These are phyloP conservation scores for Ophiosphaerella korrae DNA, from an alignment of 2,329 filamentous ascomycete genomes.

Conservation along the genomic window DNA sequence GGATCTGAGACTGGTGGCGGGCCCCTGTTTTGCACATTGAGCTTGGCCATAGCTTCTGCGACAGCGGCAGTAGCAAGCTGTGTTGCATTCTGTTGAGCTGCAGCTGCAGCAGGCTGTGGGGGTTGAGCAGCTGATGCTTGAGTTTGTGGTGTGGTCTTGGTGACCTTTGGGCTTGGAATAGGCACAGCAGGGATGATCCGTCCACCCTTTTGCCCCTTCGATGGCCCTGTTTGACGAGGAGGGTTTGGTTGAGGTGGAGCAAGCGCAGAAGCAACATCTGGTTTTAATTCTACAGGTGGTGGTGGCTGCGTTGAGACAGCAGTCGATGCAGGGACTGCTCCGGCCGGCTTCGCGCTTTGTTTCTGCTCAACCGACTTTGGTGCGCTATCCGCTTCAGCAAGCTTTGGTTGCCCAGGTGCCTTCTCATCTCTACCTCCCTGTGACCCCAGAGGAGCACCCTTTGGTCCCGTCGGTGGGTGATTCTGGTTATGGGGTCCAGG, in stretches of 20 bases:
- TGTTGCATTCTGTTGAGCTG: slow-evolving; percentile 65
- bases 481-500: slow-evolving; percentile 53
- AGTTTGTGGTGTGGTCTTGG: slow-evolving; percentile 46
- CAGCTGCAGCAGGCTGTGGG: slow-evolving; percentile 26
- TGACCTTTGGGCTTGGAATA: slow-evolving; percentile 54
- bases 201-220: slow-evolving; percentile 52
- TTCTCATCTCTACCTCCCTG: slow-evolving; percentile 37
- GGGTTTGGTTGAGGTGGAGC: slow-evolving; percentile 54
- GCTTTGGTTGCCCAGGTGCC: slow-evolving; percentile 34
- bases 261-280: slow-evolving; percentile 62
- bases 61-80: slow-evolving; percentile 77
- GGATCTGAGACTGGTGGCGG: slow-evolving; percentile 43
- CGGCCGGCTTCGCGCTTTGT: slow-evolving; percentile 49
- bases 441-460: slow-evolving; percentile 40
- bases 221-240: slow-evolving; percentile 35
- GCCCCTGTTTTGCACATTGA: slow-evolving; percentile 50
- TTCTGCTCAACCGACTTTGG: slow-evolving; percentile 62
- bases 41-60: slow-evolving; percentile 79
- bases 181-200: slow-evolving; percentile 71
- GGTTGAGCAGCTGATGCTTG: slow-evolving; percentile 47
- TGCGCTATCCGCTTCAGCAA: slow-evolving; percentile 53
- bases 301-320: slow-evolving; percentile 57
- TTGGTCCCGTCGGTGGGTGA: slow-evolving; percentile 46
- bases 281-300: slow-evolving; percentile 72
- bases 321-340: slow-evolving; percentile 45